Evolutionary conservation across 345 rosid species (phyloP), one percentile per base, ranked within the genome.

Genomic region (Barbarea vulgaris): DNA sequence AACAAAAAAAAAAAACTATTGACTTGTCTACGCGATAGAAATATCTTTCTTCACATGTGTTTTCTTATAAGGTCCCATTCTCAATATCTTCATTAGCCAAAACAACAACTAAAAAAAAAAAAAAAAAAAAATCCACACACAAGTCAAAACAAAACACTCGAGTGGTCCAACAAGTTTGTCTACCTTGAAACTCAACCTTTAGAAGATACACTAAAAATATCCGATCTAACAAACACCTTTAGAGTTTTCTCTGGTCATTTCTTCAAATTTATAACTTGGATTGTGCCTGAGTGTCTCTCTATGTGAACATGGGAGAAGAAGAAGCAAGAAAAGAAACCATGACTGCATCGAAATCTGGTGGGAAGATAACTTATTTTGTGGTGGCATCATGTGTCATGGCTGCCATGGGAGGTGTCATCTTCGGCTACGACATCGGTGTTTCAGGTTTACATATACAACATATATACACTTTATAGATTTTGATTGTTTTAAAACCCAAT

Each of bases 401-500:
- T 18, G 91, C 90, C 82, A 90, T 83, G 88, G 98, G 98, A 69
- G 98, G 98, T 28, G 84, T 88, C 46, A 83, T 93, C 69, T 90
- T 90, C 48, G 96, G 98, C 77, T 93, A 90, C 69, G 98, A 93
- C 80, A 85, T 90, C 58, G 98, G 98, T 42, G 86, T 86, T 67
- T 75, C 94, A 73, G 96, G 97, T 91, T 31, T 79, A 52, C 21
- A 8, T 58, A 13, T 22, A 21, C 25, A n/a, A n/a, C n/a, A n/a
- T n/a, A n/a, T n/a, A 12, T 52, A 21, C 5, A 12, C 21, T 37
- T 37, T 21, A 3, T 17, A 41, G 4, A 17, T 19, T 14, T n/a
- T 24, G n/a, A 64, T 36, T 44, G 46, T 55, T 31, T 74, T 25
- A n/a, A 37, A 42, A 19, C 11, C 14, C 24, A 39, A 7, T 37